A percentile compares a stretch with the other conserved stretches of the same genome.
Evolutionary conservation across 2,329 filamentous ascomycete genomes (phyloP).

Genomic region (Penicillium olsonii): DNA sequence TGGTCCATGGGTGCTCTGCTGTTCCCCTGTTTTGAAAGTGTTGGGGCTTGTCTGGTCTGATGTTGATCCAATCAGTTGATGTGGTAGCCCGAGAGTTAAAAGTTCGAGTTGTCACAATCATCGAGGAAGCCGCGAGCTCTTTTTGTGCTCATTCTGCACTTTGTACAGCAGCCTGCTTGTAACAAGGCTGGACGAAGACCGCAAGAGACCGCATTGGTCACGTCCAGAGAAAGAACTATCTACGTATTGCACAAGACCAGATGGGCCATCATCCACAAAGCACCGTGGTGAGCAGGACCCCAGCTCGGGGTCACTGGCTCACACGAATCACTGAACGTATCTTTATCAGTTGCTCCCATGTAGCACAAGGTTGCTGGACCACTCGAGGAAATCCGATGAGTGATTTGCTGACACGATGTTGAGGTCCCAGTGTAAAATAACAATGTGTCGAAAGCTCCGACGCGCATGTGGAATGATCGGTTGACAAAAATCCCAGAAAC

Average conservation of each 20-base stretch:
- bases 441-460: not conserved
- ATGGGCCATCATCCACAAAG: constrained; percentile 13
- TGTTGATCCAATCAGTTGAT: not conserved
- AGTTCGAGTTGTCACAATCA: not conserved
- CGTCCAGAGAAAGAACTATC: constrained; percentile 34
- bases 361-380: not conserved
- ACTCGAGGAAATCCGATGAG: not conserved
- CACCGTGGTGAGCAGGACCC: constrained; percentile 10
- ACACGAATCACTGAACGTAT: constrained; percentile 6
- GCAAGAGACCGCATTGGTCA: constrained; percentile 8
- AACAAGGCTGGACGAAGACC: constrained; percentile 11
- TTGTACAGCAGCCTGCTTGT: constrained; percentile 9
- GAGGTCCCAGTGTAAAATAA: constrained; percentile 1
- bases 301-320: not conserved
- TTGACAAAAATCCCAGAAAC: not conserved
- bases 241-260: constrained; percentile 35
- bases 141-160: constrained; percentile 1
- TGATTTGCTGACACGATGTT: not conserved
- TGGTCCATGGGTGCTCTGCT: not conserved
- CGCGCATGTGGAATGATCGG: not conserved
- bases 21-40: not conserved
- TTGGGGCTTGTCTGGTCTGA: not conserved
- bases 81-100: not conserved
- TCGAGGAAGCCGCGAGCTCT: not conserved
- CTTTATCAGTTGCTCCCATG: not conserved